Evolutionary conservation across 1,284 basidiomycete species (phyloP).

Genomic region (Schizophyllum commune): DNA sequence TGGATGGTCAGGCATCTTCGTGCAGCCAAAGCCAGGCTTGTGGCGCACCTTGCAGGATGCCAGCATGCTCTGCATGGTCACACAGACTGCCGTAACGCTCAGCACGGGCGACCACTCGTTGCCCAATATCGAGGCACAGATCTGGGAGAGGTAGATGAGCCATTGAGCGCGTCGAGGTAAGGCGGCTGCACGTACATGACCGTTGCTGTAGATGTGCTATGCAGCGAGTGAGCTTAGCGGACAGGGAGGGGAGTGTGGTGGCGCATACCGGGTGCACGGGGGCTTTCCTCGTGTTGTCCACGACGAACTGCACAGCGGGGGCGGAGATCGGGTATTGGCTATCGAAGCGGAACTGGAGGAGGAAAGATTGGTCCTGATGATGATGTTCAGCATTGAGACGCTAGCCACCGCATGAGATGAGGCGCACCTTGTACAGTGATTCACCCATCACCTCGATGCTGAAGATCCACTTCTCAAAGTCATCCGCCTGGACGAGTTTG

Average conservation of each 20-base stretch:
- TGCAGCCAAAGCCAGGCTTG: conserved; percentile 3
- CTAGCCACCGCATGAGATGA: neutral
- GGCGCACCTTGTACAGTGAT: conserved; percentile 55
- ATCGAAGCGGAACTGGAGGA: conserved; percentile 73
- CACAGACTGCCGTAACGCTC: conserved; percentile 69
- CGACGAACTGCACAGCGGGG: conserved; percentile 77
- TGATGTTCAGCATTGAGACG: neutral
- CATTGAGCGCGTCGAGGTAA: conserved; percentile 1
- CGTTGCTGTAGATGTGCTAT: conserved; percentile 80
- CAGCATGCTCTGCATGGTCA: conserved; percentile 82
- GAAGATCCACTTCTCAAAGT: conserved; percentile 68
- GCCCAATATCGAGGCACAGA: conserved; percentile 79
- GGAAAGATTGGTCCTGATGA: conserved; percentile 62
- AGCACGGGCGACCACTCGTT: conserved; percentile 83
- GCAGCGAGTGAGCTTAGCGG: neutral
- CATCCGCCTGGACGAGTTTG: conserved; percentile 58
- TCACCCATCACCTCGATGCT: conserved; percentile 75
- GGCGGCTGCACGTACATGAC: conserved; percentile 50
- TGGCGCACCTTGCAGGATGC: conserved; percentile 71
- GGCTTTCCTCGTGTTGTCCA: conserved; percentile 49
- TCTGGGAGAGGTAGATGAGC: conserved; percentile 32
- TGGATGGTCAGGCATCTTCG: conserved; percentile 2
- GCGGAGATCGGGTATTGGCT: conserved; percentile 70
- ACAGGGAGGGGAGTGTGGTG: neutral
- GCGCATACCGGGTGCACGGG: conserved; percentile 68